Percentiles rank a stretch among this genome's conserved stretches.
These are phyloP conservation scores for Yarrowia yakushimensis DNA, from an alignment of 805 yeast genomes.

Conservation along the genomic window DNA sequence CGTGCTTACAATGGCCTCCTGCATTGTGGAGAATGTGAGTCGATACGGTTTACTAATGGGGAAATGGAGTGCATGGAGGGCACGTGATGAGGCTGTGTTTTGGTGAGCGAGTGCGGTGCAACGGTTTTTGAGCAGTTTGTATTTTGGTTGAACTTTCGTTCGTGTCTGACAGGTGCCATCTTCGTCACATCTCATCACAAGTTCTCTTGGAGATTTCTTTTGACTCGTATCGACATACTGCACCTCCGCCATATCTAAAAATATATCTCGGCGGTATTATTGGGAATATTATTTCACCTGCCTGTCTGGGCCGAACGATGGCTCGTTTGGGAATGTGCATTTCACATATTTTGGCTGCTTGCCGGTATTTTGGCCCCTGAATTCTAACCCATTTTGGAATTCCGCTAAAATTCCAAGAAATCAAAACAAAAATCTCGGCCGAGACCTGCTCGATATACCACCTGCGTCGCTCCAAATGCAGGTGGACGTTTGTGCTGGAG, in stretches of 20 bases:
- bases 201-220: no score
- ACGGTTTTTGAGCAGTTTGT: no score
- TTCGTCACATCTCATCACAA: no score
- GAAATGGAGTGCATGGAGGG: neutral
- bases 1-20: conserved; percentile 17
- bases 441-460: no score
- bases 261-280: neutral
- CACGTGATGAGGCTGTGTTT: conserved; percentile 13
- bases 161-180: no score
- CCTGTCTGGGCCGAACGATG: neutral
- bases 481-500: no score
- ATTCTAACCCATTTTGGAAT: neutral
- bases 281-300: neutral
- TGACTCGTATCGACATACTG: no score
- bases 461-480: no score
- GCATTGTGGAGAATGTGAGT: conserved; percentile 20
- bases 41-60: neutral
- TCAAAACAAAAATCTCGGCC: neutral
- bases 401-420: neutral
- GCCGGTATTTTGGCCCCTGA: neutral
- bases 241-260: no score
- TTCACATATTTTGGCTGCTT: neutral
- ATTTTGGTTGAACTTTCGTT: no score
- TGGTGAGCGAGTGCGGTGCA: neutral
- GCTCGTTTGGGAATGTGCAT: neutral